phyloP scores from a whole-genome alignment of 1,139 yeast species.

The Blastobotrys niveus region DNA sequence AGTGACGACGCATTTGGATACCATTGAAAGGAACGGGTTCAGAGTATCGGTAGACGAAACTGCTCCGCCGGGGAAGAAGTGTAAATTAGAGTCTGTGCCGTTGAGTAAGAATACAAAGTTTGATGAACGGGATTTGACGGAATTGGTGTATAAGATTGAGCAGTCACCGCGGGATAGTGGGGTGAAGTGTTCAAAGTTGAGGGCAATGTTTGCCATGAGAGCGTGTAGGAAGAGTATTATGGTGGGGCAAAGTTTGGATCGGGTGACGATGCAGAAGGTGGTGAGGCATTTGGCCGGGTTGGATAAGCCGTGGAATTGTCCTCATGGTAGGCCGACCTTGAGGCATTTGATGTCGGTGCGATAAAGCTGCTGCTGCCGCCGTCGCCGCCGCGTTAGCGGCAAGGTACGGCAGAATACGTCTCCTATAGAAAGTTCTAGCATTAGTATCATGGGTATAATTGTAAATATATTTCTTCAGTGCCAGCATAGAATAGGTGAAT shows the following conservation, averaged over 20 bases:
- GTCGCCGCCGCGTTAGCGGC: no score
- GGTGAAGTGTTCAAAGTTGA: slow-evolving; percentile 67
- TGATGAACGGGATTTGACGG: slow-evolving; percentile 61
- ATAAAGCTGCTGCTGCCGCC: no score
- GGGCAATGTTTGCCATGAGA: slow-evolving; percentile 84
- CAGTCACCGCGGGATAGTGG: slow-evolving; percentile 35
- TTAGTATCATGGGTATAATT: no score
- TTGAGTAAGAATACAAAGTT: slow-evolving; percentile 65
- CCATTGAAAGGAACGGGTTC: slow-evolving; percentile 75
- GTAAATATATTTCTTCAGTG: neutral
- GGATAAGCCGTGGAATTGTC: slow-evolving; percentile 98
- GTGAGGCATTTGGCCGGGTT: slow-evolving; percentile 62
- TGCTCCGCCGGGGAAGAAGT: slow-evolving; percentile 50
- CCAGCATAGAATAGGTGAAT: neutral
- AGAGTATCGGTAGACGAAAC: slow-evolving; percentile 47
- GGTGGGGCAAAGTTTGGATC: slow-evolving; percentile 73
- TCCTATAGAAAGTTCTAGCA: no score
- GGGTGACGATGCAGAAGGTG: slow-evolving; percentile 56
- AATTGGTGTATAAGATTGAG: slow-evolving; percentile 57
- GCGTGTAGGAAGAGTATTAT: slow-evolving; percentile 92
- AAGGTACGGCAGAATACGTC: no score
- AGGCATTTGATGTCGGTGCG: slow-evolving; percentile 64
- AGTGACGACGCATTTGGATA: slow-evolving; percentile 51
- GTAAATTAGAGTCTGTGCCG: slow-evolving; percentile 61
- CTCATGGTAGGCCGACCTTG: slow-evolving; percentile 97